Percentiles rank a stretch among this genome's conserved stretches.
Conservation (phyloP, 2,329 filamentous ascomycete genomes). For the Plectosphaerella sp. region DNA sequence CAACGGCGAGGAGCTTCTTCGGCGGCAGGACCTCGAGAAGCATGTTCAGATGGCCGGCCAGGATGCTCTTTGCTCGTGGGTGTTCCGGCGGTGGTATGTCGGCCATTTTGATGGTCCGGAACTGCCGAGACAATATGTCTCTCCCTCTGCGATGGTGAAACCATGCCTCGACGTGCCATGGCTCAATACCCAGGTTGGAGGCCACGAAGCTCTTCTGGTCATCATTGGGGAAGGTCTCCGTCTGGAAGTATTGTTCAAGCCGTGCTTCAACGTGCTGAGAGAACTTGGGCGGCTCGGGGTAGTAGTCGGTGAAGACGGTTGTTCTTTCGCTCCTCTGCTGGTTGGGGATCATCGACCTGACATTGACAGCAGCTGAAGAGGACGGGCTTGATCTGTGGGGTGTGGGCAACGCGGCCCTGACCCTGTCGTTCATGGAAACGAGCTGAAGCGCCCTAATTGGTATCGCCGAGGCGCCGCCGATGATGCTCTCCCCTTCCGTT, state of each 20-base stretch:
- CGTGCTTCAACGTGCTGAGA: conserved; percentile 44
- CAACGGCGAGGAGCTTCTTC: conserved; percentile 42
- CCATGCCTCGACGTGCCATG: conserved; percentile 46
- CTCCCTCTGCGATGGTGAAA: conserved; percentile 49
- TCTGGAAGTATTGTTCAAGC: conserved; percentile 49
- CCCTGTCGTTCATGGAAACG: background rate
- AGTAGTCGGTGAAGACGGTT: conserved; percentile 30
- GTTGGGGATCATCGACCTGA: conserved; percentile 39
- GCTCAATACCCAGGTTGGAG: conserved; percentile 48
- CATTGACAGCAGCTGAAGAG: conserved; percentile 18
- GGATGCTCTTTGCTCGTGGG: conserved; percentile 38
- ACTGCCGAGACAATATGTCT: conserved; percentile 37
- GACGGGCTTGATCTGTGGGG: background rate
- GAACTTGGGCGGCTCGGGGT: conserved; percentile 39
- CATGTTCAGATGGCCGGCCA: conserved; percentile 45
- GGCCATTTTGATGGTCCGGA: conserved; percentile 38
- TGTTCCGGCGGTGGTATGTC: conserved; percentile 22
- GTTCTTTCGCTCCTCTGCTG: conserved; percentile 36
- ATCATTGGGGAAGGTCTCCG: conserved; percentile 41
- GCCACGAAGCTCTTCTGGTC: conserved; percentile 48
- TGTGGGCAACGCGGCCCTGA: background rate
- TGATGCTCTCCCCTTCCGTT: background rate
- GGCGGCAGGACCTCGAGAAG: conserved; percentile 46
- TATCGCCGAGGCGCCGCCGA: background rate
- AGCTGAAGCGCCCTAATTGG: too few relatives aligned